Percentiles rank a stretch among this genome's conserved stretches.
Conservation (phyloP, 345 rosid genomes). For the Citrus cavaleriei region DNA sequence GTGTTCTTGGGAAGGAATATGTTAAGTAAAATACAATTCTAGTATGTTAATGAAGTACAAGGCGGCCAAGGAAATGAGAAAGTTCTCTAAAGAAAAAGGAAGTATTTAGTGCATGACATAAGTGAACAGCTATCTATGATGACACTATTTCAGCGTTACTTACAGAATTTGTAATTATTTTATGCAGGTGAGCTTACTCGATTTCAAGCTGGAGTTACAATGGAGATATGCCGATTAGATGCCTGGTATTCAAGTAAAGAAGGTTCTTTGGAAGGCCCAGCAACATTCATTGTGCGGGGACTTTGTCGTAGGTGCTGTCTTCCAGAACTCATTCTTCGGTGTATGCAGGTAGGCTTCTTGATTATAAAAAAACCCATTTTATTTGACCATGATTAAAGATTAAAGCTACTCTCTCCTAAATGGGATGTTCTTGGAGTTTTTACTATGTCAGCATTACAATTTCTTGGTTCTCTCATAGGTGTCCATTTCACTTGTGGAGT, state of each 20-base stretch:
- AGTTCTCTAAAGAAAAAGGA: not conserved
- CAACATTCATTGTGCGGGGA: slow-evolving; percentile 73
- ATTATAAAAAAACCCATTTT: not conserved
- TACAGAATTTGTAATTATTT: not conserved
- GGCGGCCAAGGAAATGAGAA: not conserved
- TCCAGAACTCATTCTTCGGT: slow-evolving; percentile 84
- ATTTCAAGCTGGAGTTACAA: slow-evolving; percentile 84
- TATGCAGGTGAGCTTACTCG: slow-evolving; percentile 86
- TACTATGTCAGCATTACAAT: not conserved
- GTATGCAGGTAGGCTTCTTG: slow-evolving; percentile 63
- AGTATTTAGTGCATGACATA: not conserved
- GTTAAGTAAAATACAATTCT: not conserved
- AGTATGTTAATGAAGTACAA: not conserved
- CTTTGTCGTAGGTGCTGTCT: slow-evolving; percentile 94
- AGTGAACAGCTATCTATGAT: not conserved
- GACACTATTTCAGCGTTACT: not conserved
- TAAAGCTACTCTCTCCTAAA: not conserved
- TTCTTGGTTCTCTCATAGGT: slow-evolving; percentile 47
- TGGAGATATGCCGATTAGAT: slow-evolving; percentile 92
- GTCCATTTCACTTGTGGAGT: slow-evolving; percentile 67
- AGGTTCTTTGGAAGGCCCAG: slow-evolving; percentile 66
- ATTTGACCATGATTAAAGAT: not conserved
- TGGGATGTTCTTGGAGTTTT: too few relatives aligned
- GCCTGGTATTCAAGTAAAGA: slow-evolving; percentile 86
- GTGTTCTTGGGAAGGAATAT: slow-evolving; percentile 4